Evolutionary conservation across 108 stramenopile genomes (phyloP).

Genomic region (Parmales sp.): DNA sequence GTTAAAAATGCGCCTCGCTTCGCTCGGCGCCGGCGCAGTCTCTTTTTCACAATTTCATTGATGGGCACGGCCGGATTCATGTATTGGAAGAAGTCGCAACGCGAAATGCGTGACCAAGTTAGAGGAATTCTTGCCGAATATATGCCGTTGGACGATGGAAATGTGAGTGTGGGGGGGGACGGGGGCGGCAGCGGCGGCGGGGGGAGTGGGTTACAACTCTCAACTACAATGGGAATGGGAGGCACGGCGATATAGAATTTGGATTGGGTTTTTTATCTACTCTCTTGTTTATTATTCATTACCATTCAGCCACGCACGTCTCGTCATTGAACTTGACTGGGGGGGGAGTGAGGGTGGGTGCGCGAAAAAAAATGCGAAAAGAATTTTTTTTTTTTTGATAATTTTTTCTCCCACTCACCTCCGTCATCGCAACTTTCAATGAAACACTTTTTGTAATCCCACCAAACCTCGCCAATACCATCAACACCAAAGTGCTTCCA

Average conservation of each 20-base stretch:
- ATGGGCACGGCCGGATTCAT: constrained; percentile 49
- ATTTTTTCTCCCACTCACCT: constrained; percentile 13
- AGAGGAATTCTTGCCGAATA: constrained; percentile 85
- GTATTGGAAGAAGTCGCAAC: constrained; percentile 63
- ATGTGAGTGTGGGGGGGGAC: no score
- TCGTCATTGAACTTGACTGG: constrained; percentile 52
- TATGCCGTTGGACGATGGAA: constrained; percentile 80
- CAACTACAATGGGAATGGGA: no score
- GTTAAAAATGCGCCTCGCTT: no score
- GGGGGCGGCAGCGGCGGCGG: no score
- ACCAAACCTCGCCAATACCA: constrained; percentile 72
- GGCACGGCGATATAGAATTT: no score
- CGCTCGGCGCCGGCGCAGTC: no score
- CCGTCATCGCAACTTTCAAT: constrained; percentile 40
- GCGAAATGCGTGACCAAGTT: constrained; percentile 79
- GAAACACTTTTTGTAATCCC: constrained; percentile 80
- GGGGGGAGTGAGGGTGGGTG: constrained; percentile 34
- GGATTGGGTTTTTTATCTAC: no score
- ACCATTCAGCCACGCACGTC: constrained; percentile 57
- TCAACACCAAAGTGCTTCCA: constrained; percentile 57
- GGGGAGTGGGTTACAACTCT: no score
- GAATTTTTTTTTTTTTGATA: no score
- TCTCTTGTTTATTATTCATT: no score
- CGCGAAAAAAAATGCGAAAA: not conserved
- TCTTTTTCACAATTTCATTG: not conserved